Evolutionary conservation across 1,284 basidiomycete species (phyloP).

Genomic region (Irpex sp.): DNA sequence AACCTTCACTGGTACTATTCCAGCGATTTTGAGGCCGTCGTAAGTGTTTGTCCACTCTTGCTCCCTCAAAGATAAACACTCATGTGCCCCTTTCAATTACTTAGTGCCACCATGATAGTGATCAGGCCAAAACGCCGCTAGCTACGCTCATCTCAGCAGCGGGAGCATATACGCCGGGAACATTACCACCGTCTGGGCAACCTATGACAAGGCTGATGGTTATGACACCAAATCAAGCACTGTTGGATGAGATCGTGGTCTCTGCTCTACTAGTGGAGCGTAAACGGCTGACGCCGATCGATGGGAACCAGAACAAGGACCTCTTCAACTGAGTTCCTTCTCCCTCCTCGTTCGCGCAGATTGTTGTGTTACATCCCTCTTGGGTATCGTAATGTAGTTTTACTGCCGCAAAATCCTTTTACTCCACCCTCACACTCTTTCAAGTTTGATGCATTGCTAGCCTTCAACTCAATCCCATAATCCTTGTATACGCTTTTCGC

Average conservation of each 20-base stretch:
- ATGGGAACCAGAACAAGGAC: slow-evolving; percentile 10
- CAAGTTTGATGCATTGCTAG: too few relatives aligned
- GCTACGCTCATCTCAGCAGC: not conserved
- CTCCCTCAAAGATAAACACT: not conserved
- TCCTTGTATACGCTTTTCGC: too few relatives aligned
- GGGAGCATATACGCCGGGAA: not conserved
- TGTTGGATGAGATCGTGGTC: slow-evolving; percentile 14
- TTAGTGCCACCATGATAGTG: not conserved
- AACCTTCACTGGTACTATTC: not conserved
- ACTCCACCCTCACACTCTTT: too few relatives aligned
- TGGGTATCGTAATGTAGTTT: too few relatives aligned
- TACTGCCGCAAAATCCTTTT: too few relatives aligned
- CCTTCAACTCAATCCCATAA: too few relatives aligned
- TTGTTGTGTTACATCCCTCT: too few relatives aligned
- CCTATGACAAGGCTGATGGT: not conserved
- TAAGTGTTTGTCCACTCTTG: not conserved
- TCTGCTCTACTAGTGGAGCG: slow-evolving; percentile 14
- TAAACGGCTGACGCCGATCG: slow-evolving; percentile 9
- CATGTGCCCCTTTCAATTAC: not conserved
- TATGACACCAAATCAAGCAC: not conserved
- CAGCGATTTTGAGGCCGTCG: not conserved
- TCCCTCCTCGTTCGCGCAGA: too few relatives aligned
- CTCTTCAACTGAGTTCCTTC: slow-evolving; percentile 9
- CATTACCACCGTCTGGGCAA: not conserved
- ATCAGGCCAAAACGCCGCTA: not conserved